These are phyloP conservation scores for Sarocladium kiliense DNA, from an alignment of 2,329 filamentous ascomycete genomes.

Conservation along the genomic window DNA sequence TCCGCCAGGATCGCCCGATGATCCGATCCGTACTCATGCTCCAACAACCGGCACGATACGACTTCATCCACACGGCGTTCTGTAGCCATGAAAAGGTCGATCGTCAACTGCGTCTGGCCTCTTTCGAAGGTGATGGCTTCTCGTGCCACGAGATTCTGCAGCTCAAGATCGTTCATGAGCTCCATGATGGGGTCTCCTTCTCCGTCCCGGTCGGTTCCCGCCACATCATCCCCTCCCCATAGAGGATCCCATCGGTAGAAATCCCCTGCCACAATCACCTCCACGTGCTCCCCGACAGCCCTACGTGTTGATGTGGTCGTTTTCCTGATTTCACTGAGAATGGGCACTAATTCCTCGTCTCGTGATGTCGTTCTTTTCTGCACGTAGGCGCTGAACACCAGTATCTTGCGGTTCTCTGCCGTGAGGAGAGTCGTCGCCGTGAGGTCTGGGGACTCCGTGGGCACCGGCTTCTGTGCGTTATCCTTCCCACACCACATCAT, in stretches of 20 bases:
- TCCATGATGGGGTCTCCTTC: background rate
- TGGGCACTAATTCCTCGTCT: background rate
- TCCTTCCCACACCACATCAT: background rate
- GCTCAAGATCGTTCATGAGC: background rate
- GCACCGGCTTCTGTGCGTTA: background rate
- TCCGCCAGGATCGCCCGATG: background rate
- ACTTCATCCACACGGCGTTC: background rate
- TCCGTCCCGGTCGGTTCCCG: background rate
- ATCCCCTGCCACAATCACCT: background rate
- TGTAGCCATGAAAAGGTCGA: too few species aligned
- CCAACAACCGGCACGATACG: background rate
- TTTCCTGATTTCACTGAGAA: background rate
- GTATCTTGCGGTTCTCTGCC: background rate
- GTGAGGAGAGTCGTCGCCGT: background rate
- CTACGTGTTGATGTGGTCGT: background rate
- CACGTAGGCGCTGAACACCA: background rate
- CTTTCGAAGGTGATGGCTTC: background rate
- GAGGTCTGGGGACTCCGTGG: background rate
- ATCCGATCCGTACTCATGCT: background rate
- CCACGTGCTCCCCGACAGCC: background rate
- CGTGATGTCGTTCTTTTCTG: background rate
- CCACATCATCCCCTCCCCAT: background rate
- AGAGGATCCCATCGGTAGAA: background rate
- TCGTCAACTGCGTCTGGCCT: too few species aligned
- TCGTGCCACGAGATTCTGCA: background rate